A percentile compares a stretch with the other conserved stretches of the same genome.
Evolutionary conservation across 2,329 filamentous ascomycete genomes (phyloP).

Genomic region (Alternaria viburni): DNA sequence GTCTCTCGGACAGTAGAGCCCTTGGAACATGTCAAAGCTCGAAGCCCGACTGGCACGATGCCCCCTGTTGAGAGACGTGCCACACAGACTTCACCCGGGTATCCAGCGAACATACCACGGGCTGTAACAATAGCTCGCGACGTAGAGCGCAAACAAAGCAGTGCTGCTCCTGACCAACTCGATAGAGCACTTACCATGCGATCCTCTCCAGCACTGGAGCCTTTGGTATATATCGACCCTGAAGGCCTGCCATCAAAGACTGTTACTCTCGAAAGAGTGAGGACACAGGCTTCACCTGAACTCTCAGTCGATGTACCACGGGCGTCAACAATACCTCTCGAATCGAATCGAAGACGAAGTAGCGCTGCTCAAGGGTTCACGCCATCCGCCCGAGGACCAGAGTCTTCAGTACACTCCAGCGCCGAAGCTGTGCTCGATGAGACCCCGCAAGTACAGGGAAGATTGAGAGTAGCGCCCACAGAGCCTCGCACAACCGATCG

Average conservation of each 20-base stretch:
- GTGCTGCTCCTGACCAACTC: not conserved
- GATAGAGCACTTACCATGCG: constrained; percentile 9
- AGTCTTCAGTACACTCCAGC: not conserved
- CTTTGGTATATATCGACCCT: not conserved
- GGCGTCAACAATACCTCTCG: constrained; percentile 4
- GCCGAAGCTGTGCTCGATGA: not conserved
- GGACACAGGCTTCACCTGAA: not conserved
- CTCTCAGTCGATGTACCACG: constrained; percentile 5
- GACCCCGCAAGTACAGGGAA: not conserved
- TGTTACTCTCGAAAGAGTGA: not conserved
- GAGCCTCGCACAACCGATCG: not conserved
- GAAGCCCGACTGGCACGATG: not conserved
- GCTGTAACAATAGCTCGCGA: not conserved
- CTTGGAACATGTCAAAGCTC: not conserved
- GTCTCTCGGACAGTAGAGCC: not conserved
- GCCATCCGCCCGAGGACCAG: constrained; percentile 8
- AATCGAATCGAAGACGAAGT: not conserved
- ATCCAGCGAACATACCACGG: not conserved
- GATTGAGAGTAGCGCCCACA: not conserved
- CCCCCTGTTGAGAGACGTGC: not conserved
- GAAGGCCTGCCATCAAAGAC: not conserved
- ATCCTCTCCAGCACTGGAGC: constrained; percentile 12
- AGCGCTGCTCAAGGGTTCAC: constrained; percentile 19
- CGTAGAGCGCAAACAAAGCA: not conserved
- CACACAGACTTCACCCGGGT: not conserved